Evolutionary conservation across 108 stramenopile genomes (phyloP), one percentile per base, ranked within the genome.

Genomic region (Conticribra weissflogii): DNA sequence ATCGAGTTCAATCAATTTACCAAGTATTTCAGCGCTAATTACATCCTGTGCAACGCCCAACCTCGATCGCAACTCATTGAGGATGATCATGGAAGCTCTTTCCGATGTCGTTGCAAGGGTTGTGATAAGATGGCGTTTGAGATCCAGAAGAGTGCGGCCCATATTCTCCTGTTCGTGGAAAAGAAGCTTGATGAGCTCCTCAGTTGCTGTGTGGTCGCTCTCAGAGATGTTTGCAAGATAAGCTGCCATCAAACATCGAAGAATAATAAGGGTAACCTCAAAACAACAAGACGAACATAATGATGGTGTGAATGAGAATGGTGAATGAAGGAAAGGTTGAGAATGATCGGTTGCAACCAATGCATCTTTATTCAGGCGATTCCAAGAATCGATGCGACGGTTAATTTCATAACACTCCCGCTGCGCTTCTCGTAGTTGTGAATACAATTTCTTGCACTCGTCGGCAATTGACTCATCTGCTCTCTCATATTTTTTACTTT

Each of bases 321-420:
- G 14, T 1, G 21, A 9, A 32, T 17, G 18, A 50, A 66, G 5
- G 46, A 21, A 29, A 52, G 4, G 51, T 54, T 47, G 18, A 63
- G 25, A n/a, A n/a, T n/a, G 17, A 23, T 51, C 66, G 0, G 16
- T 34, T 31, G 46, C 53, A 59, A 62, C 64, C 67, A 79, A 55
- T 1, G 52, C 55, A 59, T 91, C 94, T 27, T 63, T 51, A 23
- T 92, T 87, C 9, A 95, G 69, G 24, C 79, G 66, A 34, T 79
- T 66, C 94, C 94, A 95, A 18, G 90, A 88, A 59, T 81, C 71
- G 16, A 92, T 74, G 12, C 86, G 79, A n/a, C 85, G 61, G 47
- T 72, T 68, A 4, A 95, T 57, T 57, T 87, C 85, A 49, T 64
- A 83, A 34, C 86, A 76, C 55, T 95, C 94, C 34, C 81, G 52